Base-by-base conservation (phyloP, 1,284 basidiomycete genomes). In the Ustilago xerochloae region DNA sequence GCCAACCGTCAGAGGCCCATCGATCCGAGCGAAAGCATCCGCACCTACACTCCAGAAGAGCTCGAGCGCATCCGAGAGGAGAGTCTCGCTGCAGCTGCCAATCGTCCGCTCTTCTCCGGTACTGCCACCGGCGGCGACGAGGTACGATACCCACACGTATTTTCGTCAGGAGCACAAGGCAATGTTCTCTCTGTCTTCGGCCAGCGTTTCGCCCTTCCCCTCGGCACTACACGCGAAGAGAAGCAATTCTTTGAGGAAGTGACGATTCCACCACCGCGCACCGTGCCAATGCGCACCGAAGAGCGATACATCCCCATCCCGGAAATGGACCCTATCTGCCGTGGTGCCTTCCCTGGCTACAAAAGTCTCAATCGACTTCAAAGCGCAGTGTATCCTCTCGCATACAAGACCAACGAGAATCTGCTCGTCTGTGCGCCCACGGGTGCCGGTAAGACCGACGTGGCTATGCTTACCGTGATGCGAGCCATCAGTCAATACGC, bases 391-490 rank as follows among this genome's bases (percentile, higher is more conserved):
- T 98, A 92, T 85, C 92, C 93, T 0, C 93, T 93, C 2, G 97
- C 95, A 1, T 98, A 97, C 86, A 88, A 89, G 22, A 92, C 93
- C 1, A 98, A 97, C 77, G 97, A 98, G 85, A 99, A 99, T 81
- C 90, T 99, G 87, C 90, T 99, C 36, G 93, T 94, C 79, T 79
- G 90, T 79, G 36, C 79, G 20, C 74, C 78, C 0, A 48, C 65
- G 1, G 82, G 82, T 72, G 82, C 81, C 3, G 97, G 97, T 86
- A 99, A 99, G 92, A 99, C 97, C 0, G 97, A 99, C 84, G 93
- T 99, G 0, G 97, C 97, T 0, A 93, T 99, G 91, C 88, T 99
- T 80, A 89, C 93, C 1, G 92, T 99, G 63, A 88, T 99, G 53
- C 91, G 94, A 22, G 92, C 95, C 20, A 87, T 99, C 53, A 87